Evolutionary conservation across 345 rosid genomes (phyloP).

Genomic region (Physaria fendleri): DNA sequence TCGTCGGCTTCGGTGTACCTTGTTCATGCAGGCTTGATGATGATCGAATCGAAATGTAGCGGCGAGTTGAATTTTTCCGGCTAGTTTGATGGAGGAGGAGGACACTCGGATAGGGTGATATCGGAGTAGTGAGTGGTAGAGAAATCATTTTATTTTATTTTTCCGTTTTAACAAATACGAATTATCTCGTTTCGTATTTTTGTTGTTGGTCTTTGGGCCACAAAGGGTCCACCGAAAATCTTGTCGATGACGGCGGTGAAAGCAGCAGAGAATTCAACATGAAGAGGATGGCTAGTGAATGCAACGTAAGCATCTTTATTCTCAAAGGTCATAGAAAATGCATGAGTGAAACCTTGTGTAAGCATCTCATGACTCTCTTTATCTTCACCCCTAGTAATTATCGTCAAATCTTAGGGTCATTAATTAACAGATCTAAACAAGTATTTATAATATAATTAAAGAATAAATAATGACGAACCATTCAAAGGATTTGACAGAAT

Average conservation of each 20-base stretch:
- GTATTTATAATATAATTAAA: too few species aligned
- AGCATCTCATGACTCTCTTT: slow-evolving; percentile 77
- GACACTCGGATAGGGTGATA: slow-evolving; percentile 25
- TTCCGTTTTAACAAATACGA: neutral
- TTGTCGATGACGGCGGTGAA: slow-evolving; percentile 75
- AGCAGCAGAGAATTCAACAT: slow-evolving; percentile 65
- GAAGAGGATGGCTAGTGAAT: slow-evolving; percentile 61
- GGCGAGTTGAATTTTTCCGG: slow-evolving; percentile 9
- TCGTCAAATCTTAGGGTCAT: slow-evolving; percentile 1
- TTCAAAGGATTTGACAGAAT: slow-evolving; percentile 78
- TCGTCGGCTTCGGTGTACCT: slow-evolving; percentile 38
- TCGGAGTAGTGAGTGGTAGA: slow-evolving; percentile 28
- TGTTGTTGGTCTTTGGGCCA: too few species aligned
- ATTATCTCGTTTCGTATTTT: too few species aligned
- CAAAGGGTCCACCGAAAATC: too few species aligned
- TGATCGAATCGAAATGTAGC: slow-evolving; percentile 24
- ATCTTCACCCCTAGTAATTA: slow-evolving; percentile 65
- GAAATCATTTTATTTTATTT: slow-evolving; percentile 40
- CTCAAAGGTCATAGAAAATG: slow-evolving; percentile 69
- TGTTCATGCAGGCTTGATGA: slow-evolving; percentile 33
- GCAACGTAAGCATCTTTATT: slow-evolving; percentile 67
- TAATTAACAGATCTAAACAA: neutral
- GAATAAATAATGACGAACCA: slow-evolving; percentile 36
- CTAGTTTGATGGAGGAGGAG: slow-evolving; percentile 15
- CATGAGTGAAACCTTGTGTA: slow-evolving; percentile 88